Percentiles rank a stretch among this genome's conserved stretches.
Evolutionary conservation across 169 alveolate genomes (phyloP).

Genomic region (Perkinsus olseni): DNA sequence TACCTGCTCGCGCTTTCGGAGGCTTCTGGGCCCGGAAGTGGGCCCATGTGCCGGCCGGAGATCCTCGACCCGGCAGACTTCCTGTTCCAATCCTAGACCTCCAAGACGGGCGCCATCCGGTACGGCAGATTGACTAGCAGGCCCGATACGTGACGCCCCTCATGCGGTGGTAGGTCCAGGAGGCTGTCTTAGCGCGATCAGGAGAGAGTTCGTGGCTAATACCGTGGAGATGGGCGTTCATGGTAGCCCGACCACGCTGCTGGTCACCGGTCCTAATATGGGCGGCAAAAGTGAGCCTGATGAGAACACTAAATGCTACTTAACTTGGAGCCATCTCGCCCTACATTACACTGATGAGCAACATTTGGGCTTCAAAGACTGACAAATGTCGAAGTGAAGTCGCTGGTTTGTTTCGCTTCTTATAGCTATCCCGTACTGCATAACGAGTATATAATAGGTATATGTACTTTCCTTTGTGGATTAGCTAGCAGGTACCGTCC

Average conservation of each 20-base stretch:
- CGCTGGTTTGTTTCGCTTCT: too few species aligned
- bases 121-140: neutral
- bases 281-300: constrained; percentile 99
- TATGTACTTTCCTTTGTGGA: neutral
- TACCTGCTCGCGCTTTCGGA: neutral
- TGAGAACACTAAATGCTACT: too few species aligned
- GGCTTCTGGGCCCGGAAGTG: neutral
- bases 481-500: constrained; percentile 56
- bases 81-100: constrained; percentile 4
- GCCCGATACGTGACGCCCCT: constrained; percentile 9
- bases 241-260: constrained; percentile 36
- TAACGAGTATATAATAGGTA: neutral
- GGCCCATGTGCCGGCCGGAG: constrained; percentile 14
- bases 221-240: neutral
- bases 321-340: too few species aligned
- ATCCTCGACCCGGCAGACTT: constrained; percentile 10
- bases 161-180: neutral
- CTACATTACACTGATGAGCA: too few species aligned
- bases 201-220: neutral
- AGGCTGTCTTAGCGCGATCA: neutral
- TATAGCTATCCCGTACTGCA: too few species aligned
- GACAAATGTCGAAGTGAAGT: too few species aligned
- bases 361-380: too few species aligned
- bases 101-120: constrained; percentile 3
- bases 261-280: constrained; percentile 99